Percentiles rank a stretch among this genome's conserved stretches.
Evolutionary conservation across 2,329 filamentous ascomycete species (phyloP).

Genomic region (Immersiporthe knoxdaviesiana): DNA sequence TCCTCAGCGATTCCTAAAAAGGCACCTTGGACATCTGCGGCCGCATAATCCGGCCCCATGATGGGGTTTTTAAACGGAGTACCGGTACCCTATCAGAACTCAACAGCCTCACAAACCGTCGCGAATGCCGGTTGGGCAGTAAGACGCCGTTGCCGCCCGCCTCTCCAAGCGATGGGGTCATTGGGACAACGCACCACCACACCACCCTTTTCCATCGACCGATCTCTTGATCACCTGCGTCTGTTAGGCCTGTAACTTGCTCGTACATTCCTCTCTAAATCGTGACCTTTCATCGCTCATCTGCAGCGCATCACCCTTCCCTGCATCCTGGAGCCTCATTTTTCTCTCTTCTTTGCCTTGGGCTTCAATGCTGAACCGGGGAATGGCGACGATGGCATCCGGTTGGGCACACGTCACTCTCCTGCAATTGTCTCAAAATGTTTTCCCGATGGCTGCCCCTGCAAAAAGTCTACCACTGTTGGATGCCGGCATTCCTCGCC

Average conservation of each 20-base stretch:
- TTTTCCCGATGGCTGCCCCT: background rate
- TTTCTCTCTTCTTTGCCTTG: conserved; percentile 12
- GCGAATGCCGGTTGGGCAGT: conserved; percentile 52
- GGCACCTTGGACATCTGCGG: conserved; percentile 20
- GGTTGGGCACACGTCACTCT: conserved; percentile 9
- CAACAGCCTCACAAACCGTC: conserved; percentile 39
- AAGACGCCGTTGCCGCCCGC: conserved; percentile 50
- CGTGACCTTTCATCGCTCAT: conserved; percentile 34
- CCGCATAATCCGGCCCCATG: conserved; percentile 26
- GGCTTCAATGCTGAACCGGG: background rate
- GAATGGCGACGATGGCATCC: background rate
- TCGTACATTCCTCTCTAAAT: conserved; percentile 25
- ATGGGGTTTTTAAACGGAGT: conserved; percentile 29
- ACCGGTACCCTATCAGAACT: conserved; percentile 39
- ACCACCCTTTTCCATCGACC: conserved; percentile 18
- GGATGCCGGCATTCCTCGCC: background rate
- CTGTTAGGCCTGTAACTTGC: conserved; percentile 27
- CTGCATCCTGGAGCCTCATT: conserved; percentile 26
- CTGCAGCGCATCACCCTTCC: conserved; percentile 26
- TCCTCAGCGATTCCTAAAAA: conserved; percentile 4
- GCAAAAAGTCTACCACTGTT: background rate
- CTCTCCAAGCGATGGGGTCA: conserved; percentile 39
- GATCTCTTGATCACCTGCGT: conserved; percentile 40
- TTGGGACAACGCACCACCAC: conserved; percentile 53
- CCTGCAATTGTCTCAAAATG: background rate